Evolutionary conservation across 106 monocot species (phyloP), one percentile per base, ranked within the genome.

Genomic region (Apostasia ramifera): DNA sequence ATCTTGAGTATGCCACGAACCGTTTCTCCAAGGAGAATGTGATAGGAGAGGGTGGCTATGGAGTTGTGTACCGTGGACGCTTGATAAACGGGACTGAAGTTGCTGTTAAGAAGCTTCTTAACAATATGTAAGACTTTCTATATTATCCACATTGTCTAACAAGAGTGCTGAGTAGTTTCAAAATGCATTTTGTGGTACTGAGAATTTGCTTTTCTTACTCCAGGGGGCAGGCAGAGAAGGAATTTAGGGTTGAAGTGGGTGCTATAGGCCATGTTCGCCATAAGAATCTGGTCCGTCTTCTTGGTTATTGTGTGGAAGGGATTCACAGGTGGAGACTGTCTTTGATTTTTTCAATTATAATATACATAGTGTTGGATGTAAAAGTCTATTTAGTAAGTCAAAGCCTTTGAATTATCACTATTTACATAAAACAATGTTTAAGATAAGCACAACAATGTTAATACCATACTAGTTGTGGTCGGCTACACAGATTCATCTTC

Each of bases 201-300:
- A 71, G 38, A 61, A 38, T 13, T 39, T 59, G 1, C 39, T 55
- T 41, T 46, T 9, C 6, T 68, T 70, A 37, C 49, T 15, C 57
- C 53, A 93, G 93, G 77, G 93, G 93, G 1, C 93, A 93, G 45
- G 93, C 93, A 38, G 93, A 89, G 76, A 93, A 80, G 61, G 93
- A 93, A 71, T 93, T 93, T 61, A 86, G 89, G 75, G 93, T 86
- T 62, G 93, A 93, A 76, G 93, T 93, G 3, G 93, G 89, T 59
- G 93, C 89, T 47, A 93, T 93, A 67, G 93, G 93, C 44, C 86
- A 89, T 72, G 93, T 89, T 44, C 81, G 93, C 4, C 93, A 93
- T 66, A 93, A 93, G 63, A 93, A 89, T 73, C 68, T 93, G 42
- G 93, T 93, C 46, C 71, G 89, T 9, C 86, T 93, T 63, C 60